Evolutionary conservation across 805 yeast genomes (phyloP).

Genomic region (Candida maesae): DNA sequence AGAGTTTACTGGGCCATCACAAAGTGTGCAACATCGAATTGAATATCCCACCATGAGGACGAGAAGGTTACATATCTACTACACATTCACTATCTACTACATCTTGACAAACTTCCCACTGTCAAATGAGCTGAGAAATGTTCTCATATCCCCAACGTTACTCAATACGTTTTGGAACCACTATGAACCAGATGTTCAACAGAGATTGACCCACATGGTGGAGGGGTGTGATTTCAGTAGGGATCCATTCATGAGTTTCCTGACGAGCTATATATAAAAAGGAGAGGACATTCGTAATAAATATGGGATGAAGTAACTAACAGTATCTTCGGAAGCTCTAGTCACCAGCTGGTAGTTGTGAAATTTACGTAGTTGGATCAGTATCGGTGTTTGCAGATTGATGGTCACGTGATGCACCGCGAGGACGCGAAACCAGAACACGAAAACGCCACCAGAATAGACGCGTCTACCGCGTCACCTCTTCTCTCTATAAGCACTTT

Average conservation of each 20-base stretch:
- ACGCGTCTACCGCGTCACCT: neutral
- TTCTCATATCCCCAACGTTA: conserved; percentile 3
- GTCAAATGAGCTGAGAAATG: neutral
- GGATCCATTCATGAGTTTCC: conserved; percentile 23
- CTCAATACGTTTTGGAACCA: conserved; percentile 17
- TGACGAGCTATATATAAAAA: conserved; percentile 6
- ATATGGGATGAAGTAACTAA: too few relatives aligned
- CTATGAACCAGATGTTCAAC: conserved; percentile 8
- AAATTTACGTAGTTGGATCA: too few relatives aligned
- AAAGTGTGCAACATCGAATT: neutral
- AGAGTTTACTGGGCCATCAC: conserved; percentile 6
- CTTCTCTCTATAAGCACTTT: neutral
- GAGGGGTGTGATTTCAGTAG: conserved; percentile 10
- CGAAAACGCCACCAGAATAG: neutral
- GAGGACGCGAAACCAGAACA: neutral
- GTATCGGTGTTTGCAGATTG: too few relatives aligned
- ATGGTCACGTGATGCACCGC: too few relatives aligned
- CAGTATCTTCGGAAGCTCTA: too few relatives aligned
- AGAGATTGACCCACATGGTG: conserved; percentile 10
- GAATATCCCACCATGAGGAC: conserved; percentile 13
- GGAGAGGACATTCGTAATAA: too few relatives aligned
- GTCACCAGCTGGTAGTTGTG: too few relatives aligned
- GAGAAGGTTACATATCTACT: conserved; percentile 20
- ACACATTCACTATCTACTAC: conserved; percentile 15
- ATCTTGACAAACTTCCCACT: conserved; percentile 12